phyloP scores from a whole-genome alignment of 441 rosid species.

The Jatropha multifida region DNA sequence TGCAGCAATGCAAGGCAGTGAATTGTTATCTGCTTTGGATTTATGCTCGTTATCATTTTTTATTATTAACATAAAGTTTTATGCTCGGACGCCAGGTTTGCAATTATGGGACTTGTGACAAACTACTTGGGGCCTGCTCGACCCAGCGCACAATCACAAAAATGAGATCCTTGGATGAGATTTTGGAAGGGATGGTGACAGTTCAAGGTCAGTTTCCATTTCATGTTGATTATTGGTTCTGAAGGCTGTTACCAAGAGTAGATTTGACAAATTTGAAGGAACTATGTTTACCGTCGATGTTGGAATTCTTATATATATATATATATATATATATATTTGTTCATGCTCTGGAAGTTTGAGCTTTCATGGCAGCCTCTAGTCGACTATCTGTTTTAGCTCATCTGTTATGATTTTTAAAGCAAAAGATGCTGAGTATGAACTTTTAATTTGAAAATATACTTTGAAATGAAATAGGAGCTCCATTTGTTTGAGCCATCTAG shows the following conservation, averaged over 20 bases:
- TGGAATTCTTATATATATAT: neutral
- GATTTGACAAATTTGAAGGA: neutral
- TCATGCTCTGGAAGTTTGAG: slow-evolving; percentile 3
- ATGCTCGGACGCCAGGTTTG: slow-evolving; percentile 59
- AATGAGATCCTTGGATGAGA: slow-evolving; percentile 20
- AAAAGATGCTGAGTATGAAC: neutral
- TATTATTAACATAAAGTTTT: neutral
- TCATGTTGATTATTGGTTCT: neutral
- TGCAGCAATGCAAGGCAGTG: neutral
- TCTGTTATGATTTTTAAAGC: neutral
- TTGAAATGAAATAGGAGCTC: neutral
- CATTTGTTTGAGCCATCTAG: neutral
- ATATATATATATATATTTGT: neutral
- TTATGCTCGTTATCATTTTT: neutral
- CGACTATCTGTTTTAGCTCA: neutral
- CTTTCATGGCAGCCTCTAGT: too few relatives aligned
- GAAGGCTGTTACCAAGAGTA: neutral
- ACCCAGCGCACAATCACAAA: slow-evolving; percentile 49
- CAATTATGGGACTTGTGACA: slow-evolving; percentile 91
- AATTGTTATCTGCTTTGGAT: neutral
- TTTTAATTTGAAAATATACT: neutral
- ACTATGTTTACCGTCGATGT: neutral
- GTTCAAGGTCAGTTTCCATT: neutral
- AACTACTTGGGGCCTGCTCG: slow-evolving; percentile 85
- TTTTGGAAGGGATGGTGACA: neutral